Evolutionary conservation across 2,329 filamentous ascomycete species (phyloP), one percentile per base, ranked within the genome.

Genomic region (Cladosporium sp.): DNA sequence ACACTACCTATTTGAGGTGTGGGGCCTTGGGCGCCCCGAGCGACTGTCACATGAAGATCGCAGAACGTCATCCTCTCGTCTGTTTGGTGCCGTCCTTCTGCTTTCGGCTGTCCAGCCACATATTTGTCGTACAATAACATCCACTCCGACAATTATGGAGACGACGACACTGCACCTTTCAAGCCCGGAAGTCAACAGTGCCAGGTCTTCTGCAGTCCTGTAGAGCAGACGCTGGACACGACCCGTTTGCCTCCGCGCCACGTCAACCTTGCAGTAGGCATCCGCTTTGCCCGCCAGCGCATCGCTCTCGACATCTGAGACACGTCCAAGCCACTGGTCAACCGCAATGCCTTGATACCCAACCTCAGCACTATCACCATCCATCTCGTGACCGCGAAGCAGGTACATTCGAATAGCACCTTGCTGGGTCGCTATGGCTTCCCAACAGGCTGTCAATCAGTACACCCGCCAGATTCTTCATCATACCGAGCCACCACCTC

Each of bases 391-490:
- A 63, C 59, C 11, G 47, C 51, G 51, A 54, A 32, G 51, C 8
- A 54, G 51, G 28, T 26, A 54, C 28, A 55, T 34, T 15, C 52
- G n/a, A 30, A n/a, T 11, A 55, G 52, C 52, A 55, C 52, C 51
- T 58, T 28, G 55, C 55, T 28, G 11, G 24, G 61, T 52, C 59
- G 41, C 38, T 21, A 61, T 66, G 65, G 52, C 49, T 65, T 64
- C 54, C 24, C 58, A 63, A 51, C 49, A 66, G 47, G 63, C 68
- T 36, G 74, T 80, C 41, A 81, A 80, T 68, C 77, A 78, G 67
- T 82, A 82, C 72, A 79, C 81, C 58, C 77, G 81, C 59, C 77
- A 82, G 68, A 75, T 82, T 28, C 74, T 82, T 30, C 80, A 82
- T 68, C 71, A 75, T 34, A 67, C 70, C 59, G 74, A 77, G 52